Percentiles rank a stretch among this genome's conserved stretches.
Evolutionary conservation across 75 land plant species (phyloP).

Genomic region (Pinus taeda): DNA sequence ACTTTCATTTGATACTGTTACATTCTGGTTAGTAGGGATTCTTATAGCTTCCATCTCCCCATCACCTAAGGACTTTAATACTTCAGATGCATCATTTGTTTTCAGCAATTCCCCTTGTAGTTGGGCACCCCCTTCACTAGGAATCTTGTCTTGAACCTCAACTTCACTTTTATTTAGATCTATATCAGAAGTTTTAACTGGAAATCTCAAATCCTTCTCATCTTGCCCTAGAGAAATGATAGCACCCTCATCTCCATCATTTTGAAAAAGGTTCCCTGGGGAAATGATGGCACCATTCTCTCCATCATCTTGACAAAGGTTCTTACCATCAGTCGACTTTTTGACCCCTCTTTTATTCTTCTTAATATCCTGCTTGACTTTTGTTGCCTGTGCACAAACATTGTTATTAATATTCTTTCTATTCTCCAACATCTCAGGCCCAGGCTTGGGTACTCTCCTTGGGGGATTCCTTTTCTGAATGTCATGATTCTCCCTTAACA

Average conservation of each 20-base stretch:
- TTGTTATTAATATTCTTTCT: not conserved
- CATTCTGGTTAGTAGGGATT: not conserved
- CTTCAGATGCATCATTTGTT: not conserved
- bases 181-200: slow-evolving; percentile 21
- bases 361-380: not conserved
- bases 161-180: slow-evolving; percentile 11
- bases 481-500: not conserved
- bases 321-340: not conserved
- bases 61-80: slow-evolving; percentile 6
- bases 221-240: slow-evolving; percentile 17
- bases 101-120: slow-evolving; percentile 1
- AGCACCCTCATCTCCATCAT: slow-evolving; percentile 22
- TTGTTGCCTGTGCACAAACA: not conserved
- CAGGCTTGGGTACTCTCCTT: not conserved
- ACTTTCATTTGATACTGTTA: not conserved
- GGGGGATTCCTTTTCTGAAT: not conserved
- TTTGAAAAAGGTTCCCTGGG: slow-evolving; percentile 16
- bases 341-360: not conserved
- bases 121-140: slow-evolving; percentile 6
- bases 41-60: slow-evolving; percentile 10
- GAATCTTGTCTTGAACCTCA: slow-evolving; percentile 12
- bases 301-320: slow-evolving; percentile 11
- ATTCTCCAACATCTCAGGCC: not conserved
- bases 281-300: slow-evolving; percentile 2
- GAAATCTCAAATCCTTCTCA: slow-evolving; percentile 16